Conservation (phyloP, 2,329 filamentous ascomycete species). For the Curvularia sp. region DNA sequence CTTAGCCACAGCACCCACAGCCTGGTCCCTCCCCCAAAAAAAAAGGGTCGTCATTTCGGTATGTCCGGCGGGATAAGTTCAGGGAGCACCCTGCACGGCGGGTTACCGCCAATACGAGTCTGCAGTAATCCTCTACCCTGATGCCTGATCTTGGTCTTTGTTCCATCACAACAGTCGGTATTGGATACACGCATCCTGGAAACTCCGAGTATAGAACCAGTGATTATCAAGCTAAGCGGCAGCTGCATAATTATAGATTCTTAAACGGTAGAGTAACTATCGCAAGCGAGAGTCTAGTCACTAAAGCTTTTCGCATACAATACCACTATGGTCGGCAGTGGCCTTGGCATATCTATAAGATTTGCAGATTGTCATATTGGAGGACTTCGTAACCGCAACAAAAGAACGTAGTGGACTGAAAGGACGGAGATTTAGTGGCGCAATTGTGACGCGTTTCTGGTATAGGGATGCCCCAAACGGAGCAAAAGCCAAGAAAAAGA, state of each 20-base stretch:
- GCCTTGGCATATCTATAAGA: slow-evolving; percentile 4
- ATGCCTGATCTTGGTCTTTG: not conserved
- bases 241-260: slow-evolving; percentile 9
- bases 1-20: not conserved
- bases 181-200: slow-evolving; percentile 3
- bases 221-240: slow-evolving; percentile 2
- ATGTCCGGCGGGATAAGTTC: not conserved
- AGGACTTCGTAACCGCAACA: not conserved
- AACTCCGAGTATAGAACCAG: not conserved
- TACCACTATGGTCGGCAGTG: not conserved
- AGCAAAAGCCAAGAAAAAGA: not conserved
- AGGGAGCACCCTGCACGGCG: not conserved
- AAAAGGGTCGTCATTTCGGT: not conserved
- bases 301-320: not conserved
- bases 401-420: not conserved
- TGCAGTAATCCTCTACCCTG: not conserved
- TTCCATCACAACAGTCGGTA: not conserved
- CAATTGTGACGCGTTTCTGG: not conserved
- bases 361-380: slow-evolving; percentile 4
- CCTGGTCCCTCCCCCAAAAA: not conserved
- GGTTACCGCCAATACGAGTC: not conserved
- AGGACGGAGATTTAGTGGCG: slow-evolving; percentile 1
- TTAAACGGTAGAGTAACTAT: slow-evolving; percentile 1
- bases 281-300: slow-evolving; percentile 4
- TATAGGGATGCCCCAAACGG: not conserved